Conservation (phyloP, 495 filamentous ascomycete species). For the Penicillium canescens region DNA sequence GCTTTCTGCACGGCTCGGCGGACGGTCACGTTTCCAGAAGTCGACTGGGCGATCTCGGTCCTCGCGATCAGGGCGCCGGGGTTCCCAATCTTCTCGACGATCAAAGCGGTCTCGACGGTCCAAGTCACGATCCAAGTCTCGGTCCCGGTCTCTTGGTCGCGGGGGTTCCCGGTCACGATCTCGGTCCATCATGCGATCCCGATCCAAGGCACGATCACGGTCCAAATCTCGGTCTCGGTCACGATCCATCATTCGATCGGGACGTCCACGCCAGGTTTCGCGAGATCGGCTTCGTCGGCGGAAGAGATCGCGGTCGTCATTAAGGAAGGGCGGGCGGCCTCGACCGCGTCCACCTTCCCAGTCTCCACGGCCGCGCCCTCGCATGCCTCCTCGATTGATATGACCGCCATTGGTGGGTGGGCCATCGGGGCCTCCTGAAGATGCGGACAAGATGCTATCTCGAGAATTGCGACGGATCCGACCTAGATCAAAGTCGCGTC, state of each 20-base stretch:
- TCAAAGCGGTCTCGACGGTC: constrained; percentile 48
- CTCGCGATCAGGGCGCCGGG: constrained; percentile 43
- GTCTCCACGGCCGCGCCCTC: constrained; percentile 66
- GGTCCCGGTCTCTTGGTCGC: constrained; percentile 33
- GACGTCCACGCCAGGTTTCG: constrained; percentile 55
- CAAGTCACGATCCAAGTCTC: constrained; percentile 35
- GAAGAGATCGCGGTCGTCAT: constrained; percentile 65
- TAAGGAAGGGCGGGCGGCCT: constrained; percentile 52
- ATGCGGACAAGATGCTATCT: constrained; percentile 66
- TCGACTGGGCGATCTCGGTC: constrained; percentile 63
- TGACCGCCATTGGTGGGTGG: constrained; percentile 47
- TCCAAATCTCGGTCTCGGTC: constrained; percentile 44
- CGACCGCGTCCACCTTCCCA: constrained; percentile 63
- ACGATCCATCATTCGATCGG: constrained; percentile 35
- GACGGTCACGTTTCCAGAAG: constrained; percentile 51
- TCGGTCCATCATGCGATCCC: constrained; percentile 27
- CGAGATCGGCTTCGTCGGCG: constrained; percentile 67
- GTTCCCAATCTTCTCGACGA: constrained; percentile 46
- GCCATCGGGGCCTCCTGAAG: constrained; percentile 67
- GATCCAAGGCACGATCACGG: constrained; percentile 35
- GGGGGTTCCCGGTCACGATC: constrained; percentile 32
- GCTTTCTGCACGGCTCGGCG: constrained; percentile 42
- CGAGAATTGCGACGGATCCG: constrained; percentile 58
- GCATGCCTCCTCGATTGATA: constrained; percentile 56
- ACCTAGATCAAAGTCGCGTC: constrained; percentile 40